Conservation (phyloP, 306 rosid genomes). For the Aeschynomene evenia region DNA sequence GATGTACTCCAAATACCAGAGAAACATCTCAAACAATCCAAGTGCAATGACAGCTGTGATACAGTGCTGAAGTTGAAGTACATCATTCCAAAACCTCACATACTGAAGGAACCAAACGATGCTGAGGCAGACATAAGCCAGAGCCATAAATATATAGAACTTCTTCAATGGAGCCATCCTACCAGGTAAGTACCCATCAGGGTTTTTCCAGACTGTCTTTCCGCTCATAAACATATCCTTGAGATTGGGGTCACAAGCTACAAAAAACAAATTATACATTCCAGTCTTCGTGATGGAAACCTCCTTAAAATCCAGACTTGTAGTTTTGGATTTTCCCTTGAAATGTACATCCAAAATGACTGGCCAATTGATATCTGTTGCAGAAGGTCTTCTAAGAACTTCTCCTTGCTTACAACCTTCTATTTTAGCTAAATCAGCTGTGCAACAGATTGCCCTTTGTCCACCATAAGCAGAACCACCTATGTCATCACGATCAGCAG, state of each 20-base stretch:
- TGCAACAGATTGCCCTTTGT: slow-evolving; percentile 91
- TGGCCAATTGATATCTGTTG: slow-evolving; percentile 76
- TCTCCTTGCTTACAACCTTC: slow-evolving; percentile 93
- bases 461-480: slow-evolving; percentile 99
- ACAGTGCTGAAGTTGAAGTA: slow-evolving; percentile 94
- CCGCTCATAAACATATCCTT: slow-evolving; percentile 80
- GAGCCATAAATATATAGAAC: slow-evolving; percentile 71
- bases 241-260: slow-evolving; percentile 87
- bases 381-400: slow-evolving; percentile 81
- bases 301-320: slow-evolving; percentile 43
- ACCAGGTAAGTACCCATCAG: slow-evolving; percentile 89
- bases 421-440: slow-evolving; percentile 89
- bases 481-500: slow-evolving; percentile 86
- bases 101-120: slow-evolving; percentile 84
- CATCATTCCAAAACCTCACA: slow-evolving; percentile 84
- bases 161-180: slow-evolving; percentile 88
- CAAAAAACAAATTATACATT: slow-evolving; percentile 92
- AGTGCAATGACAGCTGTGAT: slow-evolving; percentile 74
- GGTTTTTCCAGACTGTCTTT: slow-evolving; percentile 88
- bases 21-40: slow-evolving; percentile 93
- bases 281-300: slow-evolving; percentile 71
- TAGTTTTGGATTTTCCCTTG: slow-evolving; percentile 34
- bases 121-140: slow-evolving; percentile 66
- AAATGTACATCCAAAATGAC: slow-evolving; percentile 56
- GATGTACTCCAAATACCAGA: slow-evolving; percentile 84